phyloP scores from a whole-genome alignment of 306 rosid species.

The Ammopiptanthus mongolicus region DNA sequence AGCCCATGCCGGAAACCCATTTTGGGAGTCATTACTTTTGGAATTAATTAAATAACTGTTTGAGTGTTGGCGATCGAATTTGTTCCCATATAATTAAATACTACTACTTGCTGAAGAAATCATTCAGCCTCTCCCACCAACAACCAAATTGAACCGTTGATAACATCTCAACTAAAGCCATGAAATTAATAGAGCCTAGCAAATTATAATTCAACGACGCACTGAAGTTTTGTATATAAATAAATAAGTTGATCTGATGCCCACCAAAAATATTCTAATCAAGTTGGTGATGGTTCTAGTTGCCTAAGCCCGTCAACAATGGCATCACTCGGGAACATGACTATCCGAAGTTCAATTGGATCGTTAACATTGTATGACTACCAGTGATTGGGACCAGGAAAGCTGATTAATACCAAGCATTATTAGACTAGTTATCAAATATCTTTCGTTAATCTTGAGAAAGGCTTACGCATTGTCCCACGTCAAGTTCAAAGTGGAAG shows the following conservation, averaged over 20 bases:
- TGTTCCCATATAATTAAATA: not conserved
- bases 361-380: not conserved
- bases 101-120: not conserved
- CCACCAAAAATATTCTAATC: not conserved
- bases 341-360: not conserved
- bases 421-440: constrained; percentile 14
- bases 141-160: not conserved
- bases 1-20: constrained; percentile 50
- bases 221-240: not conserved
- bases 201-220: not conserved
- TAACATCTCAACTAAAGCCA: not conserved
- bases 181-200: not conserved
- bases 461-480: constrained; percentile 23
- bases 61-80: not conserved
- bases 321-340: constrained; percentile 8
- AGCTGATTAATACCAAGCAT: not conserved
- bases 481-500: constrained; percentile 27
- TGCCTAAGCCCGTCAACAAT: not conserved
- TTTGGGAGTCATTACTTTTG: constrained; percentile 15
- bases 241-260: not conserved
- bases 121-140: not conserved
- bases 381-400: not conserved
- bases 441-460: not conserved
- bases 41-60: too few species aligned
- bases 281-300: not conserved